Percentiles rank a stretch among this genome's conserved stretches.
phyloP scores from a whole-genome alignment of 1,139 yeast species.

The Hansenula lynferdii region DNA sequence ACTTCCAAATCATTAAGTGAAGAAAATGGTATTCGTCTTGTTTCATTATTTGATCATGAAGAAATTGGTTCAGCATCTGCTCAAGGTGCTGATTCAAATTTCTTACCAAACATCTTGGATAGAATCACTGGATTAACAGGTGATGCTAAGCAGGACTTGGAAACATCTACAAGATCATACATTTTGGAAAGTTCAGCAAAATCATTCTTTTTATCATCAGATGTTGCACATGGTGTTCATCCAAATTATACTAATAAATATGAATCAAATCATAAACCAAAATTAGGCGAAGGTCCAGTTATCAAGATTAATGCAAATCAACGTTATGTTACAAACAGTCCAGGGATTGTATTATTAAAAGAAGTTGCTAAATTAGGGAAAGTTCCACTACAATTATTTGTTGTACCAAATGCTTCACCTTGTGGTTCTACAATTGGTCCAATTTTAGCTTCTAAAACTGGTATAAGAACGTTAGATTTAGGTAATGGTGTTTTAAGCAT shows the following conservation, averaged over 20 bases:
- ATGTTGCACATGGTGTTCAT: conserved; percentile 96
- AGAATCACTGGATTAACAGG: conserved; percentile 53
- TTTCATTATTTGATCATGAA: conserved; percentile 90
- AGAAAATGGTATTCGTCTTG: conserved; percentile 59
- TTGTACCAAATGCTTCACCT: conserved; percentile 85
- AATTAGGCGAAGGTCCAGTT: conserved; percentile 85
- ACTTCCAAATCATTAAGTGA: conserved; percentile 31
- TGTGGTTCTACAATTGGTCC: conserved; percentile 99
- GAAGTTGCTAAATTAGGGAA: conserved; percentile 60
- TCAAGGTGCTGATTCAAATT: conserved; percentile 94
- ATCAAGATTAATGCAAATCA: conserved; percentile 93
- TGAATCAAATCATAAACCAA: conserved; percentile 76
- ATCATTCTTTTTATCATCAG: conserved; percentile 88
- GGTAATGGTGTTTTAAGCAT: conserved; percentile 94
- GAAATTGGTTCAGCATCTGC: conserved; percentile 92
- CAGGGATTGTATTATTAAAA: conserved; percentile 78
- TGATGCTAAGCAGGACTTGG: conserved; percentile 26
- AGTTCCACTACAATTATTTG: conserved; percentile 78
- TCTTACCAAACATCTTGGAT: conserved; percentile 71
- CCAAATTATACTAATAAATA: conserved; percentile 81
- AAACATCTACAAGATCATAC: conserved; percentile 25
- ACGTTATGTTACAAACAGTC: conserved; percentile 89
- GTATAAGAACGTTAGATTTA: conserved; percentile 83
- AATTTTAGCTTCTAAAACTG: conserved; percentile 80
- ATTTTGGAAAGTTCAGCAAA: conserved; percentile 68